phyloP scores from a whole-genome alignment of 306 rosid genomes.

The Spatholobus suberectus region DNA sequence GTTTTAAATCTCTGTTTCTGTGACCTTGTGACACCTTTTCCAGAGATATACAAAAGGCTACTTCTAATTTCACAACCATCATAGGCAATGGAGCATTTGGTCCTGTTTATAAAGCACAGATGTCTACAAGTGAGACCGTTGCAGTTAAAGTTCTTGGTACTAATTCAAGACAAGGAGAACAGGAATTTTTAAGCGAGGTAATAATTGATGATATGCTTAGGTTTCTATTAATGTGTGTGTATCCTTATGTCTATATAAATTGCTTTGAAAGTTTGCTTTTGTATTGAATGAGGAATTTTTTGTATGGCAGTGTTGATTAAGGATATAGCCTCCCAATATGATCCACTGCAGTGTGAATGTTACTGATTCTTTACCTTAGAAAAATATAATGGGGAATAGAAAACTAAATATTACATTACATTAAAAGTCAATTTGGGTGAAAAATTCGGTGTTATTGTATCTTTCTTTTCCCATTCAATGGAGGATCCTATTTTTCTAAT shows the following conservation, averaged over 20 bases:
- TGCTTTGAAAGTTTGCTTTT: conserved; percentile 4
- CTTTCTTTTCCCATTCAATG: background rate
- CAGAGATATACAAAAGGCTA: conserved; percentile 87
- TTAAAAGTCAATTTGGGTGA: background rate
- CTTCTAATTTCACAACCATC: conserved; percentile 83
- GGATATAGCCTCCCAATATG: conserved; percentile 10
- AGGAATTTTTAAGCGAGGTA: conserved; percentile 95
- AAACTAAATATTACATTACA: conserved; percentile 3
- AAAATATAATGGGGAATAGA: conserved; percentile 7
- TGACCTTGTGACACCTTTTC: conserved; percentile 31
- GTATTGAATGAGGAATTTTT: conserved; percentile 17
- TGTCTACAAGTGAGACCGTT: conserved; percentile 74
- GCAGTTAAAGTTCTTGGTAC: conserved; percentile 90
- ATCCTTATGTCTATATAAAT: background rate
- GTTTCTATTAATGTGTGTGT: background rate
- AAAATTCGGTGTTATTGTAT: background rate
- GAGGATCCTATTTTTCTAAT: background rate
- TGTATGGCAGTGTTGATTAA: background rate
- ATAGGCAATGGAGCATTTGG: conserved; percentile 99
- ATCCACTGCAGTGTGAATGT: background rate
- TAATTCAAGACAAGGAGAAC: conserved; percentile 95
- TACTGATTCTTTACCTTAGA: background rate
- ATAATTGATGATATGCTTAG: conserved; percentile 17
- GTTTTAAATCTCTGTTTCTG: background rate
- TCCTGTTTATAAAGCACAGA: conserved; percentile 89